Evolutionary conservation across 345 rosid species (phyloP), one percentile per base, ranked within the genome.

Genomic region (Dipteronia sinensis): DNA sequence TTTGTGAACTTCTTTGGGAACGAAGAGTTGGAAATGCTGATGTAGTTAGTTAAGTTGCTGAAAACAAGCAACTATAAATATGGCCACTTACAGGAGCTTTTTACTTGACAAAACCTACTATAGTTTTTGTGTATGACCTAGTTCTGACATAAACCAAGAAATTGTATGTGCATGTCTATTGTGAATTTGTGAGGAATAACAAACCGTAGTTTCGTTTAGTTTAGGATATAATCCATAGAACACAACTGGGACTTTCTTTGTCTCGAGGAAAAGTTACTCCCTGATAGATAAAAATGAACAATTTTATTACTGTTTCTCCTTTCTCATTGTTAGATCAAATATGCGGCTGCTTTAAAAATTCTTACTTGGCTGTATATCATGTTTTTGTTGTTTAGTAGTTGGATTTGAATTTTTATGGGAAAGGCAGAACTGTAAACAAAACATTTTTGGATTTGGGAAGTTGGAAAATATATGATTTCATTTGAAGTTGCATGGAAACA

Each of bases 1-100:
- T 73, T 6, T 19, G 25, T 17, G 61, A 4, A 34, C 15, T 42
- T 40, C 11, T 40, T 67, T 40, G 71, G 23, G 13, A 31, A 10
- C 47, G 47, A 47, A 64, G 11, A 74, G 62, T 27, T n/a, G 27
- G 70, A 74, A 63, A 47, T 25, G 27, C 56, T 55, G 42, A 40
- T 38, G 8, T 53, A 17, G 16, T 71, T 71, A 27, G 51, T 51
- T 34, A 27, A 46, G 73, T 7, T 49, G 0, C 23, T 38, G 1
- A 20, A 40, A 16, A 58, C 22, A 58, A 51, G 22, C 62, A 70
- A 51, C 22, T 10, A 44, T 42, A 42, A 47, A 19, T 29, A 2
- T 19, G 17, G 27, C 13, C 3, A 3, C 27, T 11, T 29, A 7
- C 29, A 6, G 12, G 3, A 49, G 12, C 53, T 64, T 64, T n/a